Evolutionary conservation across 2,329 filamentous ascomycete species (phyloP), one percentile per base, ranked within the genome.

Genomic region (Aspergillus arachidicola): DNA sequence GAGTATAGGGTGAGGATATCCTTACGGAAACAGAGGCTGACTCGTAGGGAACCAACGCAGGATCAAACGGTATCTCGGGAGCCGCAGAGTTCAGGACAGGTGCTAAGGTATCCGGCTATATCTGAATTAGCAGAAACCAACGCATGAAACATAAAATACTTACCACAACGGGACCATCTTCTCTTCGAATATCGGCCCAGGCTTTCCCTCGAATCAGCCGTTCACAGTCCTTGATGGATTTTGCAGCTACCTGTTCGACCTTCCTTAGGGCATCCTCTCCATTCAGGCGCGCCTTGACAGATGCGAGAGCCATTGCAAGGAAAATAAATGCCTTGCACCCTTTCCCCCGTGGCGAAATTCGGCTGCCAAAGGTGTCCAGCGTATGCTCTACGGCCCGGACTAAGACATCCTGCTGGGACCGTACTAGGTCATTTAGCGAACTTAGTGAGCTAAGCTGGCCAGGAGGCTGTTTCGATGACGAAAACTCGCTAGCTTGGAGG

Each of bases 271-370:
- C 69, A 51, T 76, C 73, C 16, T 76, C 73, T 1, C 73, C 73
- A 45, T 70, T 71, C 21, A 76, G 61, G 6, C 73, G 72, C 14
- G 74, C 74, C 41, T 74, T 74, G n/a, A 74, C 73, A 3, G 73
- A 72, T 21, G 72, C 69, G 4, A 76, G 23, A 1, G 71, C 71
- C 21, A 77, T 65, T 45, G 56, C 69, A 34, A 76, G 53, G 53
- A 77, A 75, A 48, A 74, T 68, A 45, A 69, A 76, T 1, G 71
- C 68, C 59, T 76, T 76, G 61, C 64, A 68, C 2, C 73, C 73
- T 28, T 68, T 73, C 2, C 73, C 73, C 46, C 66, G 66, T 1
- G 66, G 53, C 4, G 64, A 64, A 14, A 76, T 68, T n/a, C 73
- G 68, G 41, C 67, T 68, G 14, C 71, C 72, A 10, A 77, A 72